These are phyloP conservation scores for Coprinopsis strossmayeri DNA, from an alignment of 768 basidiomycete genomes.

Conservation along the genomic window DNA sequence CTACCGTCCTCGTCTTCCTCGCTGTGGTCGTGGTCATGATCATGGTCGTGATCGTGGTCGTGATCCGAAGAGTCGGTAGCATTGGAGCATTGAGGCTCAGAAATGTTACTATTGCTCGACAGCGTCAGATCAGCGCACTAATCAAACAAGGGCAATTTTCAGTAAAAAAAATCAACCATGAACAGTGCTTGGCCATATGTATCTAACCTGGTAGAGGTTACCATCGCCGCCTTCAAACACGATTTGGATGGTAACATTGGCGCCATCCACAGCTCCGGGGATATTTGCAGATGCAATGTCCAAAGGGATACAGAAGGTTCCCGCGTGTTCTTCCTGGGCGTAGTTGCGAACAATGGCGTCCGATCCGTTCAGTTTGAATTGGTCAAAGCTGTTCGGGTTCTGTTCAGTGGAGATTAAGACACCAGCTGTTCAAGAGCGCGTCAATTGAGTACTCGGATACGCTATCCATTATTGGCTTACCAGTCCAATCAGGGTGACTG, in stretches of 20 bases:
- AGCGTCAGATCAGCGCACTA: not conserved
- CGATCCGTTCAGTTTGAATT: slow-evolving; percentile 36
- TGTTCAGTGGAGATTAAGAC: slow-evolving; percentile 40
- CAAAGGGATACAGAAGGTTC: slow-evolving; percentile 15
- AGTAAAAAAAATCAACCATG: not conserved
- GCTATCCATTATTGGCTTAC: slow-evolving; percentile 24
- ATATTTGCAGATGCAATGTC: slow-evolving; percentile 11
- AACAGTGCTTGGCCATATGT: not conserved
- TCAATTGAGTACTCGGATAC: not conserved
- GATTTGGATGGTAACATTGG: slow-evolving; percentile 16
- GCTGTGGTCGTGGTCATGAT: slow-evolving; percentile 11
- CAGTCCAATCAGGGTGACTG: slow-evolving; percentile 48
- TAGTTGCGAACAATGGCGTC: slow-evolving; percentile 7
- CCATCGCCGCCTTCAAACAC: slow-evolving; percentile 14
- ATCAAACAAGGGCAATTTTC: not conserved
- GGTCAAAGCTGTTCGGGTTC: slow-evolving; percentile 45
- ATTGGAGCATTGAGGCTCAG: not conserved
- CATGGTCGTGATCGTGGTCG: slow-evolving; percentile 9
- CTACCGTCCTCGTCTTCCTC: not conserved
- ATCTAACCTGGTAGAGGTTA: slow-evolving; percentile 12
- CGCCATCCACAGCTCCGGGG: slow-evolving; percentile 12
- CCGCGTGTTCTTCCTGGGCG: slow-evolving; percentile 5
- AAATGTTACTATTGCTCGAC: not conserved
- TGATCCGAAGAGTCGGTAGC: not conserved
- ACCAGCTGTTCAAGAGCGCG: slow-evolving; percentile 24